Conservation (phyloP, 1,284 basidiomycete species). For the Tilletia walkeri region DNA sequence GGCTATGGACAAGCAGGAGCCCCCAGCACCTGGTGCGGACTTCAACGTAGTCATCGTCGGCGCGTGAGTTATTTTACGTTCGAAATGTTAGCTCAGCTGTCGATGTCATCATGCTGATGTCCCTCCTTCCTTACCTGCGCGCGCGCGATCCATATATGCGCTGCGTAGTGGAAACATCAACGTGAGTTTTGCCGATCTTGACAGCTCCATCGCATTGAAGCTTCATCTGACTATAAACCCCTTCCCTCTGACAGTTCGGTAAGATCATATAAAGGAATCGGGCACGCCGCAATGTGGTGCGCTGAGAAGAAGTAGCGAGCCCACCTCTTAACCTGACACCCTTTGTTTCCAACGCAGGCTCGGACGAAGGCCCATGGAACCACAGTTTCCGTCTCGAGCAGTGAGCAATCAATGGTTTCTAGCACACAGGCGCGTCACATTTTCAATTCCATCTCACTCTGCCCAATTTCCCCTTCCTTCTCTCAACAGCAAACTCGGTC, state of each 20-base stretch:
- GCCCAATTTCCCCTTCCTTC: not conserved
- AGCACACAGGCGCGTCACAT: too few species aligned
- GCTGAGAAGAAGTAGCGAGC: not conserved
- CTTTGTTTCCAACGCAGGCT: constrained; percentile 25
- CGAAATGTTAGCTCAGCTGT: not conserved
- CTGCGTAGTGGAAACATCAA: constrained; percentile 45
- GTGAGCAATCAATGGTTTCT: constrained; percentile 2
- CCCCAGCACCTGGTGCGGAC: constrained; percentile 51
- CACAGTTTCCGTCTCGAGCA: constrained; percentile 54
- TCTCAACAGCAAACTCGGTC: constrained; percentile 80
- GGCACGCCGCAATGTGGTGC: not conserved
- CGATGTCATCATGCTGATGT: not conserved
- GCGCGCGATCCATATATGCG: not conserved
- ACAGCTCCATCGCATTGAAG: too few species aligned
- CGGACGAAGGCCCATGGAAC: constrained; percentile 56
- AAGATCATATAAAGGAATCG: not conserved
- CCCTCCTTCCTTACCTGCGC: too few species aligned
- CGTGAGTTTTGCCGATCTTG: constrained; percentile 25
- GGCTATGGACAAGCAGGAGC: constrained; percentile 54
- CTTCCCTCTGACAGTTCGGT: not conserved
- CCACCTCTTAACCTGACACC: not conserved
- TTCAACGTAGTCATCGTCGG: constrained; percentile 55
- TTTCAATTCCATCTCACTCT: not conserved
- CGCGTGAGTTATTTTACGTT: constrained; percentile 25
- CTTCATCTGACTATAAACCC: not conserved